These are phyloP conservation scores for Fusarium sp. DNA, from an alignment of 2,329 filamentous ascomycete genomes.

Conservation along the genomic window DNA sequence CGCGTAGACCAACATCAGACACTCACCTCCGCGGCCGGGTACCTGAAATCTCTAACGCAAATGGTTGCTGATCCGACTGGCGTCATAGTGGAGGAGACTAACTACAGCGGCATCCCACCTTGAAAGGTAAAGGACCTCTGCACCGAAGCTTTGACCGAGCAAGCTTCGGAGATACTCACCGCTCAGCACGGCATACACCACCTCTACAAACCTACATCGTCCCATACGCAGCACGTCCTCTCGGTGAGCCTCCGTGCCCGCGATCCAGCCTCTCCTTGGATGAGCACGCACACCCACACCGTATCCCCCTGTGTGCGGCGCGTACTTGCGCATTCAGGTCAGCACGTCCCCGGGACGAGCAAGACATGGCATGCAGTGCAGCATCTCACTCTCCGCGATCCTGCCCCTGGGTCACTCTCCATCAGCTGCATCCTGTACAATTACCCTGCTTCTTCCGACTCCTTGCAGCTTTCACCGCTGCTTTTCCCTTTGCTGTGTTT, in stretches of 20 bases:
- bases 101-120: conserved; percentile 6
- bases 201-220: conserved; percentile 7
- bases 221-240: conserved; percentile 15
- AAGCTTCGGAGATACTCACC: conserved; percentile 26
- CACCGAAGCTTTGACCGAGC: conserved; percentile 37
- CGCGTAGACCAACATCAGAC: background rate
- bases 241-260: background rate
- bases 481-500: conserved; percentile 7
- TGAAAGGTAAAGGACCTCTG: conserved; percentile 8
- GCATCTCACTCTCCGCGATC: conserved; percentile 17
- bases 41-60: conserved; percentile 13
- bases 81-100: conserved; percentile 36
- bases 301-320: background rate
- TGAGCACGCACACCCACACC: background rate
- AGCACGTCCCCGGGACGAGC: conserved; percentile 1
- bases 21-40: conserved; percentile 11
- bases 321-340: background rate
- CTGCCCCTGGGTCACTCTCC: conserved; percentile 2
- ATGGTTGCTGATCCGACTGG: conserved; percentile 20
- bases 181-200: background rate
- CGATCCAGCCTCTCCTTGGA: background rate
- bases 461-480: conserved; percentile 38
- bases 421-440: background rate
- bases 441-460: conserved; percentile 42
- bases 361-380: background rate